Conservation (phyloP, 2,329 filamentous ascomycete genomes). For the Talaromyces islandicus region DNA sequence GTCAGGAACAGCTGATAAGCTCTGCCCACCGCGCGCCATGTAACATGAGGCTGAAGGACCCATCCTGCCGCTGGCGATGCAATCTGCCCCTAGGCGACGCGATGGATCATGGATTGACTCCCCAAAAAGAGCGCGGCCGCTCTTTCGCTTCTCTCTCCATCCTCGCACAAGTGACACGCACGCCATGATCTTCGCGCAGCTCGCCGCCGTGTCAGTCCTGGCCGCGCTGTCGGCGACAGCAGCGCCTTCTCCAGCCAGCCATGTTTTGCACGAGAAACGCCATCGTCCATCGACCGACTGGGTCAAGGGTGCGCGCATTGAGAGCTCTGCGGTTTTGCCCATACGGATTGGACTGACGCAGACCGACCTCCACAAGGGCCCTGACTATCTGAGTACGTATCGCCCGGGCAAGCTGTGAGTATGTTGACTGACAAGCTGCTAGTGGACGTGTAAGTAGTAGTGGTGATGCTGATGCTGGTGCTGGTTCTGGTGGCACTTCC, state of each 20-base stretch:
- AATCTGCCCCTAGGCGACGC: not conserved
- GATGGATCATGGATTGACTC: not conserved
- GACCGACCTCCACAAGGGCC: slow-evolving; percentile 38
- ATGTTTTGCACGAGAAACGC: slow-evolving; percentile 42
- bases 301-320: slow-evolving; percentile 32
- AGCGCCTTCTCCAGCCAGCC: slow-evolving; percentile 18
- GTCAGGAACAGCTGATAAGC: not conserved
- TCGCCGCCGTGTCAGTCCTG: slow-evolving; percentile 12
- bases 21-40: not conserved
- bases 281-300: slow-evolving; percentile 27
- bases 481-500: no score
- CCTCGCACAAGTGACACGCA: not conserved
- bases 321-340: slow-evolving; percentile 32
- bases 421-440: not conserved
- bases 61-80: not conserved
- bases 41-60: not conserved
- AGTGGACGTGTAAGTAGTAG: slow-evolving; percentile 10
- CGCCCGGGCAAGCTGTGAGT: not conserved
- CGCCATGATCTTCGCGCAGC: slow-evolving; percentile 9
- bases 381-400: slow-evolving; percentile 32
- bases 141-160: not conserved
- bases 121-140: not conserved
- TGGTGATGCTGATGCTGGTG: not conserved
- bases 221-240: slow-evolving; percentile 21
- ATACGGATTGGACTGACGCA: slow-evolving; percentile 44